Evolutionary conservation across 306 rosid genomes (phyloP), one percentile per base, ranked within the genome.

Genomic region (Acacia confusa): DNA sequence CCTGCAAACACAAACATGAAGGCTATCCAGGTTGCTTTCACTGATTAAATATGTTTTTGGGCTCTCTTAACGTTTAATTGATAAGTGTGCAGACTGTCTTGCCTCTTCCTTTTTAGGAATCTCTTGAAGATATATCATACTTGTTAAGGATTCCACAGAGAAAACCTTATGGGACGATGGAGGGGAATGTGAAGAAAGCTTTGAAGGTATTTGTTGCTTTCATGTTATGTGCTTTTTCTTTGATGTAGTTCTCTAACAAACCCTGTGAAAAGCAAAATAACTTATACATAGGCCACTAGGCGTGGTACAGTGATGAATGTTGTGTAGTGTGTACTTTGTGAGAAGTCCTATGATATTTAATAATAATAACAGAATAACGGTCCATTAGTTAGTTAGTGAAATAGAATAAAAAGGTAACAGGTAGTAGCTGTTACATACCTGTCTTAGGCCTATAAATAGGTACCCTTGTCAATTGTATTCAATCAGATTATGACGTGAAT

Each of bases 121-220:
- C 97, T 69, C 88, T 95, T 24, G 99, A 93, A 76, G 97, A 95
- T 79, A 90, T 95, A 71, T 89, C 91, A 1, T 95, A 95, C 89
- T 83, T 91, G 80, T 85, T 93, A 67, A 90, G 97, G 90, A 95
- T 95, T 86, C 97, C 99, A 6, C 97, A 95, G 79, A 88, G 99
- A 78, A 95, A 93, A 78, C 97, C 99, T 72, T 95, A 82, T 82
- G 99, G 99, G 79, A 90, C 97, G 55, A 95, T 95, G 99, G 97
- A 95, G 85, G 92, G 95, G 77, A 92, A 88, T 88, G 97, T 95
- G 79, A 93, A 95, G 90, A 95, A 90, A 92, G 93, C 92, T 72
- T 87, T 93, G 69, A 93, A 95, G 94, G 97, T 93, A 82, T 78
- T 20, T 61, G 63, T 77, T 16, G 32, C 15, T 72, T 52, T 4